Evolutionary conservation across 768 basidiomycete species (phyloP).

Genomic region (Pleurotus salmoneostramineus): DNA sequence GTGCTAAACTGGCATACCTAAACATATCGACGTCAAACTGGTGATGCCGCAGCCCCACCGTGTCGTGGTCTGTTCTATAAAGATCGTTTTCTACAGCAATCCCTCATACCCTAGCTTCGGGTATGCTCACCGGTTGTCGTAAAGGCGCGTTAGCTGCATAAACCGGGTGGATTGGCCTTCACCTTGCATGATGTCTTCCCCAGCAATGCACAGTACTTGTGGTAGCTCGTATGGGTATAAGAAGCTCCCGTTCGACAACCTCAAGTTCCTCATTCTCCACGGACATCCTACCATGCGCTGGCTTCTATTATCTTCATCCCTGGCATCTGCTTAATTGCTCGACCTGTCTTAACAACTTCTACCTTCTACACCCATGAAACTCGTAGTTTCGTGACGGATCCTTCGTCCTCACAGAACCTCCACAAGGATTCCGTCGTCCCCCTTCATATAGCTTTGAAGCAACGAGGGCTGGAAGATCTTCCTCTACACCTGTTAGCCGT

Average conservation of each 20-base stretch:
- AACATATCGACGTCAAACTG: not conserved
- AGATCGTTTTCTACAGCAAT: too few species aligned
- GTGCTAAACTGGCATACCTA: not conserved
- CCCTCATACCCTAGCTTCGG: too few species aligned
- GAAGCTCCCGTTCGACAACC: not conserved
- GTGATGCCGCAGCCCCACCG: not conserved
- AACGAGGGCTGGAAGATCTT: slow-evolving; percentile 25
- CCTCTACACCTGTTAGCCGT: slow-evolving; percentile 26
- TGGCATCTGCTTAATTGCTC: not conserved
- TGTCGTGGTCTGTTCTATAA: too few species aligned
- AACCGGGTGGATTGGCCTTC: not conserved
- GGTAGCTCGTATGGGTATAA: not conserved
- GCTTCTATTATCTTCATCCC: not conserved
- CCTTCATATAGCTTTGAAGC: slow-evolving; percentile 30
- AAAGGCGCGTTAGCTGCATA: too few species aligned
- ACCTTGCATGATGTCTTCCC: not conserved
- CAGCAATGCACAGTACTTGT: not conserved
- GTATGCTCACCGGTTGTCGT: too few species aligned
- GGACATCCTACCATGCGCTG: not conserved
- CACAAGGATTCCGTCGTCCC: slow-evolving; percentile 20
- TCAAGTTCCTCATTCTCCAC: too few species aligned
- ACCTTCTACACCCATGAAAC: slow-evolving; percentile 21
- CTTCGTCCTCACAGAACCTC: slow-evolving; percentile 14
- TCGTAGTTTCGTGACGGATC: slow-evolving; percentile 14
- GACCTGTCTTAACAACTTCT: not conserved